Percentiles rank a stretch among this genome's conserved stretches.
These are phyloP conservation scores for Vachellia collinsii DNA, from an alignment of 306 rosid genomes.

Conservation along the genomic window DNA sequence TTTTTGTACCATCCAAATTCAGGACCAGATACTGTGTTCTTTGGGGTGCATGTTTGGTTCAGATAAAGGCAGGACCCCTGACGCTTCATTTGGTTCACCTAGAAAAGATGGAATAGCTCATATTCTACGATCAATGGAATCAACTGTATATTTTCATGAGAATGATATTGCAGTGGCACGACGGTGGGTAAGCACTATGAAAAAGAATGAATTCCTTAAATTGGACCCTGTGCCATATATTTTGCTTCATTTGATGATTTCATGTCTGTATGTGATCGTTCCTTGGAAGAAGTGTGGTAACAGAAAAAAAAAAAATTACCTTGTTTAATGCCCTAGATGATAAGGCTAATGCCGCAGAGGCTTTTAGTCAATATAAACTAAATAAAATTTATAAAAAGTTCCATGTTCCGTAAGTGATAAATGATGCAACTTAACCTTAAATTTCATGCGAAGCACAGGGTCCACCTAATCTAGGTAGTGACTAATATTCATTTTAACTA, in stretches of 20 bases:
- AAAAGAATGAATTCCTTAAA: slow-evolving; percentile 44
- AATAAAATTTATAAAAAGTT: neutral
- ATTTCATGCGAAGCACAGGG: neutral
- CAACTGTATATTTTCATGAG: slow-evolving; percentile 70
- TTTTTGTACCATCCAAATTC: slow-evolving; percentile 31
- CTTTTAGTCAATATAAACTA: neutral
- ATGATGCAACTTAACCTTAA: neutral
- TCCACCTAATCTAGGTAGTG: neutral
- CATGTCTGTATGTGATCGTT: slow-evolving; percentile 11
- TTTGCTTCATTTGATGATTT: slow-evolving; percentile 19
- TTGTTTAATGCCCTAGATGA: neutral
- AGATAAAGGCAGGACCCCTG: slow-evolving; percentile 46
- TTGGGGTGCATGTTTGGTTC: slow-evolving; percentile 78
- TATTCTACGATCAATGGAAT: slow-evolving; percentile 91
- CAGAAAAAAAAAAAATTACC: slow-evolving; percentile 5
- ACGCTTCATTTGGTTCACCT: slow-evolving; percentile 74
- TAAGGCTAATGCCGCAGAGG: neutral
- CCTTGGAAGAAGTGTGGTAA: slow-evolving; percentile 27
- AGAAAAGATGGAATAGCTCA: slow-evolving; percentile 53
- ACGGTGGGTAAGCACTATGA: slow-evolving; percentile 98
- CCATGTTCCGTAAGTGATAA: neutral
- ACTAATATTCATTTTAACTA: neutral
- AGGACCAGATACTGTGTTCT: slow-evolving; percentile 79
- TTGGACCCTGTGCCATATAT: slow-evolving; percentile 13
- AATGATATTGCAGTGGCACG: slow-evolving; percentile 78